Base-by-base conservation (phyloP, 495 filamentous ascomycete genomes). In the Penicillium arizonense region DNA sequence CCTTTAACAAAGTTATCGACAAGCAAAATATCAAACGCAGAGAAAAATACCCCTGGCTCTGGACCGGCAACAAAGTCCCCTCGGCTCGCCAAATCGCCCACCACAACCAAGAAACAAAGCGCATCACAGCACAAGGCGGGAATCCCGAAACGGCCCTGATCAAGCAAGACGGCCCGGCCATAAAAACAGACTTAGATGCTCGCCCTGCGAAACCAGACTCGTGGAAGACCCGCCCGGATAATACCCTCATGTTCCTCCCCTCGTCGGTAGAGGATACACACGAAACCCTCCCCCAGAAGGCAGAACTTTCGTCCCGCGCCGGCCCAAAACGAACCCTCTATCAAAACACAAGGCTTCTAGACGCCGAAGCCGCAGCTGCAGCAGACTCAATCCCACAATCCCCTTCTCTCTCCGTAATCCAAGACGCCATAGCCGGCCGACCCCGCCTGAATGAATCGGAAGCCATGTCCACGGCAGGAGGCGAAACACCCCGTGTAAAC, bases 1-100 rank as follows among this genome's bases (percentile, higher is more conserved):
- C 86, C 44, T 97, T 98, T 75, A 93, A 96, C 70, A 87, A 87
- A 61, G 77, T 97, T 1, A 73, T 98, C 11, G 94, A 98, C 71
- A 90, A 87, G 65, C 90, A 96, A 58, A 98, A 97, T 63, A 77
- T 82, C 23, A 92, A 91, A 66, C 80, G 79, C 35, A 82, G 86
- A 11, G 86, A 89, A 63, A 92, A 89, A 55, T 85, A 96, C 63
- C 84, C 84, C 0, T 98, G 92, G 87, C 75, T 96, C 43, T 96
- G 90, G 86, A 81, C 78, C 30, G 85, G 83, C 23, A 97, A 97
- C 66, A 95, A 95, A 70, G 80, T 97, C 23, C 91, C 90, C 0
- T 85, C 91, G 5, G 87, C 90, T 39, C 85, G 90, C 61, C 90
- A 95, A 68, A 80, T 96, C 38, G 90, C 90, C 34, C 82, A 96